Evolutionary conservation across 495 filamentous ascomycete species (phyloP), one percentile per base, ranked within the genome.

Genomic region (Xylaria longipes): DNA sequence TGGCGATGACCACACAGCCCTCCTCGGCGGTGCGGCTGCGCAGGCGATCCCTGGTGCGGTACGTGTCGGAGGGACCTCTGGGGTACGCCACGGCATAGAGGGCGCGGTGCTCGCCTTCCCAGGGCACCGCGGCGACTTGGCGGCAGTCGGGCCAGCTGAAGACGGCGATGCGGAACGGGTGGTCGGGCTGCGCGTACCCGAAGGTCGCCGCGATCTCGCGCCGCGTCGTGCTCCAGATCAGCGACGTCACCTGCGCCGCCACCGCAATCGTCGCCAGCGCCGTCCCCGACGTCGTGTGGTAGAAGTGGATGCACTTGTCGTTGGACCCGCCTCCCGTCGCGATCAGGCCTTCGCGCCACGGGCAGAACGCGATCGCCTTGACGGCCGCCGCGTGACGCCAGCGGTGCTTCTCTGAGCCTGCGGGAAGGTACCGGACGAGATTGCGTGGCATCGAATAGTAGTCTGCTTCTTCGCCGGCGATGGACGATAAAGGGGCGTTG

Each of bases 361-460:
- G 96, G 54, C 96, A 97, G 82, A 98, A 98, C 12, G 96, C 96
- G 71, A 98, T 95, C 29, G 96, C 96, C 80, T 99, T 99, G 75
- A 98, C 93, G 11, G 96, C 96, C 1, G 96, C 95, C 17, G 90
- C 88, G 80, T 98, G 94, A 9, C 82, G 46, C 86, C 96, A 93
- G 43, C 86, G 87, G 77, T 97, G 89, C 72, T 89, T 92, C 74
- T 92, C 90, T 33, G 86, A 83, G 46, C 90, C 90, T 7, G 71
- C 61, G 11, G 68, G 77, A 15, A 84, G 64, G 58, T 76, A 69
- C 25, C 73, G 80, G 67, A 80, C 71, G 12, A 71, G 29, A 1
- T 68, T 35, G 12, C 65, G 68, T 27, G 60, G 69, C 69, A 71
- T 65, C 46, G 69, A 20, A 57, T 71, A 46, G 60, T 71, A 71